Conservation (phyloP, 306 rosid genomes). For the Cucurbita moschata region DNA sequence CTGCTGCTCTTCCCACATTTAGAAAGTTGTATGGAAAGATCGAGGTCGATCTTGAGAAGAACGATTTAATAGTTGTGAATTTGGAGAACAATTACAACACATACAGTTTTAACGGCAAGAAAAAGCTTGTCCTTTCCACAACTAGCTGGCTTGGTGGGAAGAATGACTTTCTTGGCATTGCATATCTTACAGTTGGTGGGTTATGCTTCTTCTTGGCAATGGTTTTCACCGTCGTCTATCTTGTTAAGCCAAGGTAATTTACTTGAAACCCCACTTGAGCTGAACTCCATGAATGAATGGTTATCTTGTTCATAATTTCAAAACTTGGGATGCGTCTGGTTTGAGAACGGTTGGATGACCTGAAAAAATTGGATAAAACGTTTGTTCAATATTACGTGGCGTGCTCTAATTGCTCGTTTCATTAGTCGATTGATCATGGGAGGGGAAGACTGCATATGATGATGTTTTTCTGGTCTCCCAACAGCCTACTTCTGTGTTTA, state of each 20-base stretch:
- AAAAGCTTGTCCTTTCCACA: conserved; percentile 15
- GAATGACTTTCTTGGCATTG: conserved; percentile 16
- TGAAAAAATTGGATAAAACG: neutral
- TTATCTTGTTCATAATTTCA: neutral
- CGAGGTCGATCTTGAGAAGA: conserved; percentile 6
- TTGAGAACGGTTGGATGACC: neutral
- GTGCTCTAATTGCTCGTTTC: neutral
- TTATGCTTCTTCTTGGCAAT: conserved; percentile 73
- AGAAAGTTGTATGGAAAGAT: conserved; percentile 16
- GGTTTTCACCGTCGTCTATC: conserved; percentile 67
- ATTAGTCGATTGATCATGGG: neutral
- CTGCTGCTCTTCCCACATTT: conserved; percentile 16
- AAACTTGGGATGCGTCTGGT: neutral
- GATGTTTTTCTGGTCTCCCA: neutral
- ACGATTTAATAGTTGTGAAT: conserved; percentile 2
- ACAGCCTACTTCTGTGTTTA: neutral
- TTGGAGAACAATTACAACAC: conserved; percentile 14
- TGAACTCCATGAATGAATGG: neutral
- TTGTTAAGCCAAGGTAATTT: conserved; percentile 76
- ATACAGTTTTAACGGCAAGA: conserved; percentile 13
- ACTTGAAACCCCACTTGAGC: neutral
- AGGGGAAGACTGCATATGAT: neutral
- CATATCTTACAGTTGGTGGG: conserved; percentile 57
- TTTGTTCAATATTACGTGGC: neutral
- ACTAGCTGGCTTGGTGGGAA: conserved; percentile 19